A percentile compares a stretch with the other conserved stretches of the same genome.
These are phyloP conservation scores for Glomus cerebriforme DNA, from an alignment of 192 early-diverging fungal species.

Conservation along the genomic window DNA sequence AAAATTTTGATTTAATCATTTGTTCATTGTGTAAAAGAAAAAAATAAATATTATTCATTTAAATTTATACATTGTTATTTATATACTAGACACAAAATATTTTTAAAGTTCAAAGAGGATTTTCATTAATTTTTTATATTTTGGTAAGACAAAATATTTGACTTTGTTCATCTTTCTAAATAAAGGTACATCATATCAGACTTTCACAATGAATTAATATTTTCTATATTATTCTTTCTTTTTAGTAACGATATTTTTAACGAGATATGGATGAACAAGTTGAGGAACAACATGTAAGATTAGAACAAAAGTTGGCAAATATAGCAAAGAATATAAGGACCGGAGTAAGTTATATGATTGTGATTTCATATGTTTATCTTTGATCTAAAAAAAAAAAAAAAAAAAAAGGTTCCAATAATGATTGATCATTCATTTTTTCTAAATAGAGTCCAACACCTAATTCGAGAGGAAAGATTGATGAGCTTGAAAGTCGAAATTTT, in stretches of 20 bases:
- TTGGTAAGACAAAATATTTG: background rate
- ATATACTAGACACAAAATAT: too few relatives aligned
- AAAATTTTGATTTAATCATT: too few relatives aligned
- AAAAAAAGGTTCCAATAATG: background rate
- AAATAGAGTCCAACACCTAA: conserved; percentile 21
- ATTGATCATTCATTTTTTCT: background rate
- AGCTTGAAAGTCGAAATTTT: conserved; percentile 28
- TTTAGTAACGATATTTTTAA: background rate
- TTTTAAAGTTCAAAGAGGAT: background rate
- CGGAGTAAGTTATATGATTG: background rate
- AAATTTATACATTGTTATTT: background rate
- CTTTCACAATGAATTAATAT: background rate
- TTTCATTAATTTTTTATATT: background rate
- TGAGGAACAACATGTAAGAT: background rate
- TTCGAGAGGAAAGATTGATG: background rate
- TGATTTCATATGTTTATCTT: background rate
- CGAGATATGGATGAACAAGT: conserved; percentile 6
- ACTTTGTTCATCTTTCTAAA: background rate
- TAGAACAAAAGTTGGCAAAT: background rate
- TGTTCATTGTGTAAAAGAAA: too few relatives aligned
- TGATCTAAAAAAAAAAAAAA: background rate
- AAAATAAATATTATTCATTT: too few relatives aligned
- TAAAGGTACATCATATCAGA: background rate
- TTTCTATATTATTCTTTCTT: background rate
- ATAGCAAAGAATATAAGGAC: background rate